Base-by-base conservation (phyloP, 2,329 filamentous ascomycete genomes). In the Aspergillus sergii region DNA sequence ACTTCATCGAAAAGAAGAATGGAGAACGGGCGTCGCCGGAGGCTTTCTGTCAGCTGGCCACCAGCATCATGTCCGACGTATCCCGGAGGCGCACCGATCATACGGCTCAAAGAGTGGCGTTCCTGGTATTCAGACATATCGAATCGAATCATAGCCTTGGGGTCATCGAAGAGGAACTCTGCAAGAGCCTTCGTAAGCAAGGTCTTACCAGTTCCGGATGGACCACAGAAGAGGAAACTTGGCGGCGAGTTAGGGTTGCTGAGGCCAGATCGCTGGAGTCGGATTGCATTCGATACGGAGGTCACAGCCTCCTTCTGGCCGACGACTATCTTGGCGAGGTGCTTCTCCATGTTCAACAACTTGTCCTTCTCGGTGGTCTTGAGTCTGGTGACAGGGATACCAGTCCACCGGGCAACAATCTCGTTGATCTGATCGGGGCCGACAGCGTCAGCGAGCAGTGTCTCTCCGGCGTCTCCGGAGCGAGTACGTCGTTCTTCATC, bases 81-180 rank as follows among this genome's bases (percentile, higher is more conserved):
- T 67, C 95, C 95, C 5, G 95, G 95, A 23, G 95, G 95, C 23
- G 95, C 94, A 76, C 95, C 95, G 71, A 99, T 99, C 93, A 99
- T 97, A 64, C 95, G 89, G 76, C 93, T 96, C 16, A 99, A 87
- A 0, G 94, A 91, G 78, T 99, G 95, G 6, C 94, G 90, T 80
- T 99, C 95, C 79, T 99, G 96, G 79, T 99, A 99, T 80, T 99
- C 95, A 6, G 94, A 98, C 95, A 99, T 99, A 77, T 99, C 95
- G 82, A 99, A 96, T 45, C 95, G 91, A 72, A 99, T 97, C 95
- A 99, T 98, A 39, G 94, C 85, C 83, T 97, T 97, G 30, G 94
- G 82, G 71, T 99, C 95, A 76, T 99, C 95, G 82, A 99, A 99
- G 32, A 99, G 84, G 83, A 99, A 99, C 78, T 99, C 95, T 56